Evolutionary conservation across 2,329 filamentous ascomycete species (phyloP), one percentile per base, ranked within the genome.

Genomic region (Aureobasidium vineae): DNA sequence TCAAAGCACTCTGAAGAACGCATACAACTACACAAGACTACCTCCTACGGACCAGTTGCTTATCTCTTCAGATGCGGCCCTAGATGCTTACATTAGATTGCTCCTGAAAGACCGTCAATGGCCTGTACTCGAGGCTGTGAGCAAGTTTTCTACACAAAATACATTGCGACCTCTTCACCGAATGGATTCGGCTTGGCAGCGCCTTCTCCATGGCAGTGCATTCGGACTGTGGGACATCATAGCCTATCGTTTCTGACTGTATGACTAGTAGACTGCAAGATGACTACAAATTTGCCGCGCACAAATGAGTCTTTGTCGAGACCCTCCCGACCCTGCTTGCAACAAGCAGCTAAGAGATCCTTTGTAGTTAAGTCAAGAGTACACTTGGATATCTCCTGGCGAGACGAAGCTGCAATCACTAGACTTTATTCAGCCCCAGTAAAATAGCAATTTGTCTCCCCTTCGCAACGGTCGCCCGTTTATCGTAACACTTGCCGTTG

Each of bases 381-480:
- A n/a, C 13, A 11, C 33, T 15, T 45, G 23, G 7, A n/a, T 31
- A 38, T 6, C 26, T 2, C n/a, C 15, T 33, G 5, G 19, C n/a
- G 6, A 23, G 28, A 38, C 23, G 16, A 15, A 31, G 31, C 41
- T 47, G 31, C 2, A 23, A 49, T 16, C 13, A 38, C 23, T 13
- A 36, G 57, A 49, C 41, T 41, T 61, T 61, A 13, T 28, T 49
- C 57, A 61, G 57, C 57, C n/a, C 26, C 28, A 33, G 13, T 31
- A 36, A 16, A 19, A 49, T 26, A 49, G 16, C n/a, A 49, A 38
- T 61, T n/a, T 36, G 31, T 26, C 57, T 36, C 31, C 4, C 26
- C 40, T 47, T 28, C 40, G 28, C 31, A 61, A 61, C 57, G 57
- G 57, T 38, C 41, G 57, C 19, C 57, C 57, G 57, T 61, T 61